A percentile compares a stretch with the other conserved stretches of the same genome.
phyloP scores from a whole-genome alignment of 2,329 filamentous ascomycete genomes.

The Calonectria fujianensis region DNA sequence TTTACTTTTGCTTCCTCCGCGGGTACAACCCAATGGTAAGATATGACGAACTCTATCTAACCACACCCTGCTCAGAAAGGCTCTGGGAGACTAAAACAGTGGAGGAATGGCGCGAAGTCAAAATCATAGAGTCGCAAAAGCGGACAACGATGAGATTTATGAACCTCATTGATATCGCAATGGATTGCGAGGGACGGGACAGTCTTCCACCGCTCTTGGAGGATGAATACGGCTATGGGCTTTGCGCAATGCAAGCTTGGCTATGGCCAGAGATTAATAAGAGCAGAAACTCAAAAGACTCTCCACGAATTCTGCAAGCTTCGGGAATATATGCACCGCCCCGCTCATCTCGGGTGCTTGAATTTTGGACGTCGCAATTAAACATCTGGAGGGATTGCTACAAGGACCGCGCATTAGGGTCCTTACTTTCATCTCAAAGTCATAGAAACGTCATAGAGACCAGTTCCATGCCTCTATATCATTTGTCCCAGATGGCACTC shows the following conservation, averaged over 20 bases:
- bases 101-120: neutral
- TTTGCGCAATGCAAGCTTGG: constrained; percentile 8
- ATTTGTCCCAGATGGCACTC: constrained; percentile 2
- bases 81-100: neutral
- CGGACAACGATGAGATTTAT: neutral
- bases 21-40: constrained; percentile 10
- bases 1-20: constrained; percentile 10
- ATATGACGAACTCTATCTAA: neutral
- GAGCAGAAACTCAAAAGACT: neutral
- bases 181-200: constrained; percentile 11
- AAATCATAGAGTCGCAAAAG: neutral
- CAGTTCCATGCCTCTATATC: neutral
- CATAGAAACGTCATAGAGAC: neutral
- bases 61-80: neutral
- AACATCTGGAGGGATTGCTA: constrained; percentile 3
- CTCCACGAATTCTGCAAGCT: neutral
- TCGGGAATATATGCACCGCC: neutral
- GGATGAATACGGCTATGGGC: constrained; percentile 3
- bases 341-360: neutral
- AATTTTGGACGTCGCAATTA: neutral
- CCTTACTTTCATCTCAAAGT: neutral
- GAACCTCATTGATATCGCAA: neutral
- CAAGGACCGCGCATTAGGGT: neutral
- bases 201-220: neutral
- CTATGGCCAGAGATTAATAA: constrained; percentile 9